phyloP scores from a whole-genome alignment of 2,329 filamentous ascomycete species.

The Ilyonectria sp. region DNA sequence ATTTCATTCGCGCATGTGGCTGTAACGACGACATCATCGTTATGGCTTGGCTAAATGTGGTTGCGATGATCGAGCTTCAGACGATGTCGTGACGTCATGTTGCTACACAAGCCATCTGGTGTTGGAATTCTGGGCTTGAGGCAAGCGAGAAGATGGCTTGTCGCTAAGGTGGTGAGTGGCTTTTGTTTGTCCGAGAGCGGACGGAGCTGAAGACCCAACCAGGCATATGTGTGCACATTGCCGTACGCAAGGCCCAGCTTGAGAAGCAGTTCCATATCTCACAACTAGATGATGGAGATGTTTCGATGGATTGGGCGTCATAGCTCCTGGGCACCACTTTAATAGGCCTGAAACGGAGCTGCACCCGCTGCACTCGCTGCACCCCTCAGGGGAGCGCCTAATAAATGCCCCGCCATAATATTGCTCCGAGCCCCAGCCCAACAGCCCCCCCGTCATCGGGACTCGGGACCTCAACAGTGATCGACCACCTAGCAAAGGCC shows the following conservation, averaged over 20 bases:
- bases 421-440: slow-evolving; percentile 6
- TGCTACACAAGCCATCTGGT: slow-evolving; percentile 21
- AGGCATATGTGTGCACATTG: not conserved
- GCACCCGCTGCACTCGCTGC: not conserved
- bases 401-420: slow-evolving; percentile 15
- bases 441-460: slow-evolving; percentile 13
- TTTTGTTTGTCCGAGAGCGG: not conserved
- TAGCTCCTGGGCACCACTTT: slow-evolving; percentile 5
- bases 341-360: not conserved
- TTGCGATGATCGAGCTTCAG: slow-evolving; percentile 30
- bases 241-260: not conserved
- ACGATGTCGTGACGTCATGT: slow-evolving; percentile 46
- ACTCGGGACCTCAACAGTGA: slow-evolving; percentile 9
- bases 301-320: not conserved
- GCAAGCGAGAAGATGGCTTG: not conserved
- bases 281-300: not conserved
- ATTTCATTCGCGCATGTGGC: slow-evolving; percentile 12
- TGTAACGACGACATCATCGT: slow-evolving; percentile 47
- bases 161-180: not conserved
- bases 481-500: slow-evolving; percentile 10
- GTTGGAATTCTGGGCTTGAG: not conserved
- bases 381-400: slow-evolving; percentile 14
- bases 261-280: not conserved
- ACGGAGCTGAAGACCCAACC: not conserved
- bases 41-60: slow-evolving; percentile 23